These are phyloP conservation scores for Coemansia sp. DNA, from an alignment of 192 early-diverging fungal genomes.

Conservation along the genomic window DNA sequence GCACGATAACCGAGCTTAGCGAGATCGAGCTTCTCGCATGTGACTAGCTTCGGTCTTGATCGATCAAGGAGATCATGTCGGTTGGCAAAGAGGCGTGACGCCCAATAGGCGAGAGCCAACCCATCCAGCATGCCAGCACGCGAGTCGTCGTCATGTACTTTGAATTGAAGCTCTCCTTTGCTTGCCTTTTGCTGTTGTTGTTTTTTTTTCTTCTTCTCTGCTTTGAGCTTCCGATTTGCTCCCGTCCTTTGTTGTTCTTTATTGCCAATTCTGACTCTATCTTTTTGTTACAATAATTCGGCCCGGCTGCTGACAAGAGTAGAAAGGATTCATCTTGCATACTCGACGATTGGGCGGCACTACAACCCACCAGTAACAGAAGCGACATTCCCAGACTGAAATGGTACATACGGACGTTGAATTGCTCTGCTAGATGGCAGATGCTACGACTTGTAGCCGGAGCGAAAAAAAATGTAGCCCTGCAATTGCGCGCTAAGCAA, in stretches of 20 bases:
- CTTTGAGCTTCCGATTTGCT: not conserved
- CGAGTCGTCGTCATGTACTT: not conserved
- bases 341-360: not conserved
- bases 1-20: too few species aligned
- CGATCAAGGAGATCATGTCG: not conserved
- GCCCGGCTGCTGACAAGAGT: constrained; percentile 1
- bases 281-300: constrained; percentile 23
- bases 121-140: not conserved
- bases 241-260: not conserved
- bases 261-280: not conserved
- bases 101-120: constrained; percentile 7
- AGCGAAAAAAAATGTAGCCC: too few species aligned
- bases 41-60: not conserved
- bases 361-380: constrained; percentile 64
- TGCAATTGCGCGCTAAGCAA: not conserved
- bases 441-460: not conserved
- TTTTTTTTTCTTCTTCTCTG: not conserved
- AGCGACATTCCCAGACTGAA: constrained; percentile 54
- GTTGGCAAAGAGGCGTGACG: not conserved
- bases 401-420: not conserved
- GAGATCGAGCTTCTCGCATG: too few species aligned
- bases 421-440: not conserved
- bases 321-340: constrained; percentile 3
- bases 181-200: too few species aligned
- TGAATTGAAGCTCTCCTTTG: not conserved